Percentiles rank a stretch among this genome's conserved stretches.
Conservation (phyloP, 495 filamentous ascomycete species). For the Aspergillus homomorphus region DNA sequence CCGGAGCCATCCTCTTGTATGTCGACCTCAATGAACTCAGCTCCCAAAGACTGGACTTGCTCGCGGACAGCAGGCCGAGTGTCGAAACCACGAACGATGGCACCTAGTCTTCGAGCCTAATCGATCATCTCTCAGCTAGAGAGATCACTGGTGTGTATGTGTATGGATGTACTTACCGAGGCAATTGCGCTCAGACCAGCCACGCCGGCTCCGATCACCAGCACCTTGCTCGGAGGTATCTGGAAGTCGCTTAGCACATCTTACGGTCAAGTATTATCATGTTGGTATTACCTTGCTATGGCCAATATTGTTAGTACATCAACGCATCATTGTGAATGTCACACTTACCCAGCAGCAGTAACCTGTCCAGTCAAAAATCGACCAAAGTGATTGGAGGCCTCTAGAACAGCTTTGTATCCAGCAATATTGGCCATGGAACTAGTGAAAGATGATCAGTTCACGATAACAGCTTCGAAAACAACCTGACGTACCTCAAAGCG, state of each 20-base stretch:
- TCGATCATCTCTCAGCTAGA: background rate
- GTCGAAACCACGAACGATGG: slow-evolving; percentile 80
- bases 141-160: background rate
- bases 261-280: background rate
- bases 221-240: slow-evolving; percentile 77
- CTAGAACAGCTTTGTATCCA: slow-evolving; percentile 79
- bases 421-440: slow-evolving; percentile 85
- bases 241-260: slow-evolving; percentile 29
- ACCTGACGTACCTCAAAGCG: slow-evolving; percentile 50
- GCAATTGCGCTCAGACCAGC: slow-evolving; percentile 79
- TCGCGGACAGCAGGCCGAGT: slow-evolving; percentile 74
- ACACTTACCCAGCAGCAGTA: slow-evolving; percentile 63
- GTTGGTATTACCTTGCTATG: slow-evolving; percentile 17
- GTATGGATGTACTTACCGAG: slow-evolving; percentile 36
- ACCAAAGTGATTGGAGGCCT: slow-evolving; percentile 79
- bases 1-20: slow-evolving; percentile 81
- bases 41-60: slow-evolving; percentile 79
- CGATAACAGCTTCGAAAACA: slow-evolving; percentile 1
- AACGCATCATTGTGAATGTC: background rate
- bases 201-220: slow-evolving; percentile 81
- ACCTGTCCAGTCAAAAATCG: slow-evolving; percentile 80
- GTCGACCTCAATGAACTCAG: slow-evolving; percentile 80
- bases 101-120: slow-evolving; percentile 68
- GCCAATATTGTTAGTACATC: slow-evolving; percentile 7
- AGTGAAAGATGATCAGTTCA: background rate